Percentiles rank a stretch among this genome's conserved stretches.
Evolutionary conservation across 495 filamentous ascomycete species (phyloP).

Genomic region (Tuber calosporum): DNA sequence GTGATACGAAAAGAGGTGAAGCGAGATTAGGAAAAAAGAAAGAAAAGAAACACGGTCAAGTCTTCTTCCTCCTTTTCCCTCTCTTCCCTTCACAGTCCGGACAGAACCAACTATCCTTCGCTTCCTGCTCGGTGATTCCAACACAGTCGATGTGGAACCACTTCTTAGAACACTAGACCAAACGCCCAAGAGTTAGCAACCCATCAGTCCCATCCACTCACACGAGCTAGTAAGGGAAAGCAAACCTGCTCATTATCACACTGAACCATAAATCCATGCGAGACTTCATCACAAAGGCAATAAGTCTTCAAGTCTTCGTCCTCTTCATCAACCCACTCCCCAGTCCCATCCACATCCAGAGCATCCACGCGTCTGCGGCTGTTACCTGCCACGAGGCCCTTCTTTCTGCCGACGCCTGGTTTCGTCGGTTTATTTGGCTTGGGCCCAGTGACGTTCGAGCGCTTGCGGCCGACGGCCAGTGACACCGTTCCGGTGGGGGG

Average conservation of each 20-base stretch:
- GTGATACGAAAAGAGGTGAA: not conserved
- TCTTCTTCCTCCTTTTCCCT: constrained; percentile 39
- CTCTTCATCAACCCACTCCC: constrained; percentile 66
- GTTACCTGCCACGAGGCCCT: constrained; percentile 26
- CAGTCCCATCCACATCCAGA: constrained; percentile 45
- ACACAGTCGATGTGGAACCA: constrained; percentile 96
- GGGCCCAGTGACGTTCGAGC: constrained; percentile 24
- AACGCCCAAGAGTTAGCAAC: constrained; percentile 34
- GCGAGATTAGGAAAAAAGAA: not conserved
- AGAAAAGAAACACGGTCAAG: constrained; percentile 13
- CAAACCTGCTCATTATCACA: constrained; percentile 88
- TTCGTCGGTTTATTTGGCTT: constrained; percentile 17
- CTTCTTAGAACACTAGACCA: constrained; percentile 59
- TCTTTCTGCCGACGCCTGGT: constrained; percentile 23
- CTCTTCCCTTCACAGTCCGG: constrained; percentile 47
- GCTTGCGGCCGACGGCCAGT: constrained; percentile 17
- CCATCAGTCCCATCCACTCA: not conserved
- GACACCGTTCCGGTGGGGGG: not conserved
- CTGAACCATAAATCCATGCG: constrained; percentile 88
- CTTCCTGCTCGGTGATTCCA: constrained; percentile 63
- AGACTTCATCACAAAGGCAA: constrained; percentile 85
- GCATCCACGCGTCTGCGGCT: constrained; percentile 41
- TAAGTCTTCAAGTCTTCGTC: constrained; percentile 83
- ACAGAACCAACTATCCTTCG: constrained; percentile 84
- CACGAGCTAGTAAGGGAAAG: constrained; percentile 31